A percentile compares a stretch with the other conserved stretches of the same genome.
Conservation (phyloP, 1,139 yeast species). For the Scheffersomyces segobiensis region DNA sequence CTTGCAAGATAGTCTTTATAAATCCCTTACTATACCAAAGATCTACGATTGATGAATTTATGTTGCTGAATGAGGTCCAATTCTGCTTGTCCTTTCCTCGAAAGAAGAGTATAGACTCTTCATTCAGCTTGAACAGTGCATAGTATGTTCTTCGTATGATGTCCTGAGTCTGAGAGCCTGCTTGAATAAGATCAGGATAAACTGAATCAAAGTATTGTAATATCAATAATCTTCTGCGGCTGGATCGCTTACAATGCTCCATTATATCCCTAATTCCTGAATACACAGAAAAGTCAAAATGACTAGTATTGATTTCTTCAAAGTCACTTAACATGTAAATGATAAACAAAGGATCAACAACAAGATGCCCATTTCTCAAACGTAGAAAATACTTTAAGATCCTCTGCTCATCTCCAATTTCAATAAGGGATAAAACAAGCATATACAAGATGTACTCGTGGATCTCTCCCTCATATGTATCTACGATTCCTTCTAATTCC, state of each 20-base stretch:
- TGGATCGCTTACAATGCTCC: not conserved
- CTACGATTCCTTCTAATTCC: constrained; percentile 7
- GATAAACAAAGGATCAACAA: constrained; percentile 17
- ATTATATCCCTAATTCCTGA: constrained; percentile 6
- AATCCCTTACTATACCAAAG: not conserved
- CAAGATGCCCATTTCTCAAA: constrained; percentile 12
- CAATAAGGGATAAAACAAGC: constrained; percentile 8
- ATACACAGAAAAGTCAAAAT: not conserved
- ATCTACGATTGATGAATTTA: constrained; percentile 7
- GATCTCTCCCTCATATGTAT: constrained; percentile 7
- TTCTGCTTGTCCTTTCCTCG: constrained; percentile 7
- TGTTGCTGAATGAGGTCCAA: constrained; percentile 7
- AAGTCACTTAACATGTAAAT: constrained; percentile 9
- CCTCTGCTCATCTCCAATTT: constrained; percentile 5
- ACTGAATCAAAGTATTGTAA: constrained; percentile 9
- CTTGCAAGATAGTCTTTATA: constrained; percentile 4
- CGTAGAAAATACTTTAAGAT: constrained; percentile 11
- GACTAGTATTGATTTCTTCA: constrained; percentile 1
- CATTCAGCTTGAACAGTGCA: not conserved
- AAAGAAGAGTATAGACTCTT: constrained; percentile 4
- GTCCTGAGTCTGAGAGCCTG: constrained; percentile 1
- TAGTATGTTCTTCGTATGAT: constrained; percentile 9
- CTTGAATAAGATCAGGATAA: constrained; percentile 7
- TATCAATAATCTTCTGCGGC: constrained; percentile 2
- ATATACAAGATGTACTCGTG: constrained; percentile 13